Evolutionary conservation across 129 eudicot genomes (phyloP), one percentile per base, ranked within the genome.

Genomic region (Saussurea involucrata): DNA sequence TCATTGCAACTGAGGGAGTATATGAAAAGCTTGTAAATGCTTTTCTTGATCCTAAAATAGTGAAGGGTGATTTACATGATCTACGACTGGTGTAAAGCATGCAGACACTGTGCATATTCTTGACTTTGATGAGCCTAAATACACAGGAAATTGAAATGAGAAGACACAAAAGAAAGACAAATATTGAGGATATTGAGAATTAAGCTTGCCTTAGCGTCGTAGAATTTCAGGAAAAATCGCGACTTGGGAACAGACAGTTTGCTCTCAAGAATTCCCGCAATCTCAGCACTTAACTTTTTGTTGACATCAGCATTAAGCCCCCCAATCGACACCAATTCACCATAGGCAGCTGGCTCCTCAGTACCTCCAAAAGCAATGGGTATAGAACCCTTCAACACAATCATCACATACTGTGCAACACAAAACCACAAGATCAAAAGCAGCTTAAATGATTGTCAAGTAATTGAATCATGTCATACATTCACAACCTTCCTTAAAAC

Each of bases 71-170:
- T 81, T 88, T 91, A 89, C 98, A 91, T 89, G 93, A 87, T 84
- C 86, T 92, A 92, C 89, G 42, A 82, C 88, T 94, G 98, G 90
- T 94, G 98, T 89, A 94, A 91, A 86, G 98, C 96, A 89, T 91
- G 98, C 60, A 91, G 89, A 89, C 98, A 94, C 79, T 89, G 98
- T 89, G 96, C 93, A 87, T 94, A 33, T 84, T 89, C 97, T 91
- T 94, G 98, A 87, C 82, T 87, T 82, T 88, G 90, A 82, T 82
- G 69, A 82, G 88, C 98, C 97, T 94, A 94, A 83, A 89, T 87
- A 89, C 85, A 85, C 87, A 87, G 63, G 68, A 90, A 82, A 93
- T 66, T 90, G 79, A 88, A 84, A 87, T 93, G 85, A 90, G 90
- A 90, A 87, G 79, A 80, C 73, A 64, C 76, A 40, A 70, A 53